Conservation (phyloP, 148 eudicot species). For the Polygonum aviculare region DNA sequence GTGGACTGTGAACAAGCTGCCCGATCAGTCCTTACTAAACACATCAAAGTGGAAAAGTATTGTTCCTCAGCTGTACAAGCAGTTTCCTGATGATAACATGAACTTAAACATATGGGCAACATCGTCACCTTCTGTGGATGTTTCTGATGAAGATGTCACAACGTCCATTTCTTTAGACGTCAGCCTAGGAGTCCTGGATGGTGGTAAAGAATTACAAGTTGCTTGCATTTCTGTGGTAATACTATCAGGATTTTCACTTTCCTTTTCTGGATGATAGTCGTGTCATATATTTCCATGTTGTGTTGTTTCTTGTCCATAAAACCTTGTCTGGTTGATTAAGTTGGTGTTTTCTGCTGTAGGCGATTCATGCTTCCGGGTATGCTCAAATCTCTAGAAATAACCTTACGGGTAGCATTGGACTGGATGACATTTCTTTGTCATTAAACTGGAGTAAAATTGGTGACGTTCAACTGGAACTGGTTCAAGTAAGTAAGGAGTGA, state of each 20-base stretch:
- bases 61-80: constrained; percentile 67
- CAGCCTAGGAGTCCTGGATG: constrained; percentile 54
- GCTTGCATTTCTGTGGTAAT: constrained; percentile 74
- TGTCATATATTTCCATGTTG: background rate
- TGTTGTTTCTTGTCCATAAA: background rate
- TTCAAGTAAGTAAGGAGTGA: constrained; percentile 40
- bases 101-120: constrained; percentile 46
- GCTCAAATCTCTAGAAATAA: constrained; percentile 54
- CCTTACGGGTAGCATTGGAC: constrained; percentile 45
- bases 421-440: constrained; percentile 46
- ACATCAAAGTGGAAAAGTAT: constrained; percentile 74
- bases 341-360: constrained; percentile 30
- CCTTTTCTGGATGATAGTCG: background rate
- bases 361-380: constrained; percentile 47
- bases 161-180: constrained; percentile 46
- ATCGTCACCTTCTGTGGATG: constrained; percentile 43
- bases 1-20: constrained; percentile 64
- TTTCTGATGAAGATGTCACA: constrained; percentile 31
- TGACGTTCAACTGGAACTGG: constrained; percentile 35
- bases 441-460: constrained; percentile 83
- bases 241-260: background rate
- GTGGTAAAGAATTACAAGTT: constrained; percentile 49
- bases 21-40: constrained; percentile 63
- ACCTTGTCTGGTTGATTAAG: background rate
- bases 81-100: constrained; percentile 61